These are phyloP conservation scores for Zygotorulaspora sp. DNA, from an alignment of 805 yeast species.

Conservation along the genomic window DNA sequence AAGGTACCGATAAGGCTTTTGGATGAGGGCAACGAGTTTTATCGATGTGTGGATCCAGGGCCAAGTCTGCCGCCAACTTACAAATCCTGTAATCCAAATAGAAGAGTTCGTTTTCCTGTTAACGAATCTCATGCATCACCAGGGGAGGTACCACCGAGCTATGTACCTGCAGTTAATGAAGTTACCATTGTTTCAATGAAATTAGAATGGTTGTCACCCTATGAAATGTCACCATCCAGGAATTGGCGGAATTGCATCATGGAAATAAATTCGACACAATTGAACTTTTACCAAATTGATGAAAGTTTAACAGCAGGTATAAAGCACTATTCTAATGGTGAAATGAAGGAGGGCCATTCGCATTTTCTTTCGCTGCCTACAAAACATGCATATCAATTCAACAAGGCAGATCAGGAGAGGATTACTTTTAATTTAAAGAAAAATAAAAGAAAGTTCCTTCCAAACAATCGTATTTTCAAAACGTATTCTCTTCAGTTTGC, in stretches of 20 bases:
- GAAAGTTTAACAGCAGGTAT: conserved; percentile 30
- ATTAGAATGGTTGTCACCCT: conserved; percentile 73
- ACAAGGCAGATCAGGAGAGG: conserved; percentile 28
- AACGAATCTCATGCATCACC: conserved; percentile 32
- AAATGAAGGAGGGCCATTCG: conserved; percentile 11
- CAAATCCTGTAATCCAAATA: conserved; percentile 25
- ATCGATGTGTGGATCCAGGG: conserved; percentile 36
- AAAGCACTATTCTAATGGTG: conserved; percentile 30
- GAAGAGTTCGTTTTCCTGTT: conserved; percentile 33
- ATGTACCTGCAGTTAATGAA: conserved; percentile 61
- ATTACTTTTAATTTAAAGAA: conserved; percentile 19
- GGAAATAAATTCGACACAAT: conserved; percentile 82
- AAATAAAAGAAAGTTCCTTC: conserved; percentile 28
- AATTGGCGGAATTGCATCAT: conserved; percentile 67
- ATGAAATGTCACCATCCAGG: conserved; percentile 59
- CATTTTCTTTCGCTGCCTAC: conserved; percentile 16
- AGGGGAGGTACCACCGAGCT: conserved; percentile 52
- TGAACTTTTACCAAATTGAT: conserved; percentile 58
- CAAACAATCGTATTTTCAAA: conserved; percentile 41
- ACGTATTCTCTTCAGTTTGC: conserved; percentile 83
- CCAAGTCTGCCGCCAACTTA: conserved; percentile 38
- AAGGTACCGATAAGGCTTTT: conserved; percentile 4
- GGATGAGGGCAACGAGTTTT: conserved; percentile 22
- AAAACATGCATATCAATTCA: conserved; percentile 24
- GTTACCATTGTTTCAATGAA: conserved; percentile 58